Conservation (phyloP, 305 asterid species). For the Fraxinus sp. region DNA sequence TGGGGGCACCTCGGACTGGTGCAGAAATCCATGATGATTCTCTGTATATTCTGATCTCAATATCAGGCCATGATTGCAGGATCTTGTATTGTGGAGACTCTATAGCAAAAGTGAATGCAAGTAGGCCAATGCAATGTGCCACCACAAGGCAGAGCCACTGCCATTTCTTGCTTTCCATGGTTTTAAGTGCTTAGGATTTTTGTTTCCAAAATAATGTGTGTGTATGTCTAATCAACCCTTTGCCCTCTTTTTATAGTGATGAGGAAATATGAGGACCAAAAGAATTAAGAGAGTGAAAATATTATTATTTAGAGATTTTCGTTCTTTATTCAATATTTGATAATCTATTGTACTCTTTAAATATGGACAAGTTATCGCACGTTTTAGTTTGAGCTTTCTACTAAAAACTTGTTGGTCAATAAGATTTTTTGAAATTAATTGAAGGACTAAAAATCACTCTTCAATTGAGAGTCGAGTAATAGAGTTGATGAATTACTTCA, state of each 20-base stretch:
- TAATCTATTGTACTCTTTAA: neutral
- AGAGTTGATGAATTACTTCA: neutral
- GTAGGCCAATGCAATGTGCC: neutral
- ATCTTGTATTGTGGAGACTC: slow-evolving; percentile 22
- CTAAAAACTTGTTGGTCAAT: neutral
- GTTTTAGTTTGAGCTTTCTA: neutral
- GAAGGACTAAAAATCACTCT: neutral
- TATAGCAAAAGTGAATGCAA: neutral
- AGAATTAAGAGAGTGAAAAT: neutral
- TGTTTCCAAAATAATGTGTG: neutral
- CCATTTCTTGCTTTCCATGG: slow-evolving; percentile 9
- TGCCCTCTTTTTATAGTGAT: neutral
- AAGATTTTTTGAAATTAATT: neutral
- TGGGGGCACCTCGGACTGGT: neutral
- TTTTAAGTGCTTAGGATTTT: neutral
- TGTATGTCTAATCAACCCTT: neutral
- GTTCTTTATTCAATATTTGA: neutral
- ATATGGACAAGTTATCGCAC: neutral
- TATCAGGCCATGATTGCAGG: slow-evolving; percentile 20
- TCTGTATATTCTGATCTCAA: slow-evolving; percentile 25
- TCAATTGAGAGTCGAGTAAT: neutral
- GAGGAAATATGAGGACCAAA: neutral
- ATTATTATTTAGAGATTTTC: neutral
- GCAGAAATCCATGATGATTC: slow-evolving; percentile 28
- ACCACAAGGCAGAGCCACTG: neutral